Base-by-base conservation (phyloP, 2,329 filamentous ascomycete species). In the Phialophora tarda region DNA sequence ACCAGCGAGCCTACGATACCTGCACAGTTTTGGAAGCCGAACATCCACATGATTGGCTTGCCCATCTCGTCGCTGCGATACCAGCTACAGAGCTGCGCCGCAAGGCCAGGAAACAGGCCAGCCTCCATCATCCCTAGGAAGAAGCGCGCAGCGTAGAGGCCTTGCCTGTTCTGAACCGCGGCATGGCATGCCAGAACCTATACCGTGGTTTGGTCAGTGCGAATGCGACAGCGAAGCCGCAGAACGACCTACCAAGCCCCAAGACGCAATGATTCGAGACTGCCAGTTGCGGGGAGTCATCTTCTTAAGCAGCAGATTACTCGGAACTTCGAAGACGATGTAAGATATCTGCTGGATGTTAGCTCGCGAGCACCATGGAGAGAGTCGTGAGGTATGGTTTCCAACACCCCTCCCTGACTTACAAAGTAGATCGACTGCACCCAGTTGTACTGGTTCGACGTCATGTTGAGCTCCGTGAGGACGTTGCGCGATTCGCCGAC, bases 11-110 rank as follows among this genome's bases (percentile, higher is more conserved):
- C 77, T 0, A 80, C 67, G 56, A 80, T 75, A 0, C 75, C 75
- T 0, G 78, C 74, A 26, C 75, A 75, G 30, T 77, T 76, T 61
- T 77, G 75, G 50, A 77, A 78, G 1, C 73, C 77, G 64, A 82
- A 83, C 72, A 80, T 80, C 74, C 79, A 82, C 68, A 78, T 78
- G 56, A 81, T 77, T 1, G 77, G 78, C 55, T 75, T 78, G 0
- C 74, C 77, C 71, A 81, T 79, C 65, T 82, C 80, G 59, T 83
- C 81, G 10, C 76, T 78, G 0, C 80, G 77, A 67, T 84, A 84
- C 78, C 82, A 84, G 66, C 77, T 79, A 23, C 76, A 81, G 11
- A 83, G 74, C 44, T 81, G 79, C 1, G 78, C 77, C 30, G 78
- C 76, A 6, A 80, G 72, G 0, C 79, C 79, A 0, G 80, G 80